Conservation (phyloP, 495 filamentous ascomycete genomes). For the Aspergillus taichungensis region DNA sequence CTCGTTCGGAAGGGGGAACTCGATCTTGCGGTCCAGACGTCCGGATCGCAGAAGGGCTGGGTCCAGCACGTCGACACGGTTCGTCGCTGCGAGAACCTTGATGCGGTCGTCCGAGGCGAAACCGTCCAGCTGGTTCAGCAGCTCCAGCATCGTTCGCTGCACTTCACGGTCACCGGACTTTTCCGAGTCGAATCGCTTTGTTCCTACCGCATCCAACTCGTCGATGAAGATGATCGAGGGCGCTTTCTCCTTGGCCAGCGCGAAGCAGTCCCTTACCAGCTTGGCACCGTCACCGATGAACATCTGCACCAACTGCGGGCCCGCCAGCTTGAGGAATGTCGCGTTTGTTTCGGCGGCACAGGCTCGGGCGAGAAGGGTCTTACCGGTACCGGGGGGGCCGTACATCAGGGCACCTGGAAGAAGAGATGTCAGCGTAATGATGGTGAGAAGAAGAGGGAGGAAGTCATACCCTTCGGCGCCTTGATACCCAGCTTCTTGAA, state of each 20-base stretch:
- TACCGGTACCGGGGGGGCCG: conserved; percentile 90
- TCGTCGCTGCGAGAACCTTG: conserved; percentile 97
- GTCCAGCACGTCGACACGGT: conserved; percentile 95
- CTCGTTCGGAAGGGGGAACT: conserved; percentile 98
- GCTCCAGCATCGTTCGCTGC: conserved; percentile 96
- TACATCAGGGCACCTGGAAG: conserved; percentile 89
- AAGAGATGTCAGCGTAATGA: conserved; percentile 10
- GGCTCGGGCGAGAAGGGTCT: conserved; percentile 92
- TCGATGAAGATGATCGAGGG: conserved; percentile 99
- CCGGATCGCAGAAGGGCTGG: conserved; percentile 89
- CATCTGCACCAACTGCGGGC: conserved; percentile 99
- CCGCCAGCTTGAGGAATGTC: conserved; percentile 97
- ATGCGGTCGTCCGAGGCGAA: conserved; percentile 98
- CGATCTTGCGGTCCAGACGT: conserved; percentile 96
- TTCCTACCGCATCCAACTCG: conserved; percentile 93
- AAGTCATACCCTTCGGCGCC: conserved; percentile 82
- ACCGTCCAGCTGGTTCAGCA: conserved; percentile 97
- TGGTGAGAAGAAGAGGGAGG: not conserved
- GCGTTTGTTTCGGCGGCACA: conserved; percentile 97
- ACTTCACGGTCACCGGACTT: conserved; percentile 98
- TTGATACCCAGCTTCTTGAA: conserved; percentile 99
- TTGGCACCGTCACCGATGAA: conserved; percentile 99
- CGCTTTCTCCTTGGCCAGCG: conserved; percentile 95
- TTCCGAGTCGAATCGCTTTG: conserved; percentile 98
- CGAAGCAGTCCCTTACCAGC: conserved; percentile 94